Evolutionary conservation across 2,329 filamentous ascomycete species (phyloP), one percentile per base, ranked within the genome.

Genomic region (Exophiala spinifera): DNA sequence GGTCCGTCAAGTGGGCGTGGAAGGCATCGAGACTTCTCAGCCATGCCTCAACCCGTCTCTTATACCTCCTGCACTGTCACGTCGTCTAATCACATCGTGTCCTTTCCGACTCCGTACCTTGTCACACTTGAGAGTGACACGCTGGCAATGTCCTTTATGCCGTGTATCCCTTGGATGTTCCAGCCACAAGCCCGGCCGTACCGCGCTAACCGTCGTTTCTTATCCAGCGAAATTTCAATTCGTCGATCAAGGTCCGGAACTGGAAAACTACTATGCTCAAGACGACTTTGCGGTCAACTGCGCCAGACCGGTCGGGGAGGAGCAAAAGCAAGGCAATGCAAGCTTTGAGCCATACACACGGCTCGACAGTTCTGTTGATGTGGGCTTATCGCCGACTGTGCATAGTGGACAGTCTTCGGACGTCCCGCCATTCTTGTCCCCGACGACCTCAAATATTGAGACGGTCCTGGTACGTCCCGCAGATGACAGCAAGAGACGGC

Each of bases 261-360:
- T 64, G 31, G 61, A 64, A 50, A 63, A 64, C 42, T 61, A 61
- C 49, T 64, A 64, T 49, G 55, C 62, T 20, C 55, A 57, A 49
- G 61, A 63, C 43, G 56, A 61, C 11, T 14, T 54, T 36, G 46
- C 49, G 37, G 39, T 54, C 40, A 42, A 17, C 36, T 49, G 28
- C n/a, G 47, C 50, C 44, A 61, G 47, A 33, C 39, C 55, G 23
- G 34, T 49, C 21, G 33, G 40, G 40, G 54, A 55, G 20, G 51
- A 55, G 20, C 46, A 45, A 17, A 55, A 37, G 40, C 56, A 49
- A 19, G 43, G 53, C 28, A 55, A 57, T 36, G 46, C 31, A 3
- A 20, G 56, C 15, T 15, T 47, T 11, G 50, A 31, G 28, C 28
- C 31, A 8, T 21, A 23, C 25, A 51, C 40, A 34, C 48, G 40